Evolutionary conservation across 2,329 filamentous ascomycete species (phyloP).

Genomic region (Geoglossum cookeanum): DNA sequence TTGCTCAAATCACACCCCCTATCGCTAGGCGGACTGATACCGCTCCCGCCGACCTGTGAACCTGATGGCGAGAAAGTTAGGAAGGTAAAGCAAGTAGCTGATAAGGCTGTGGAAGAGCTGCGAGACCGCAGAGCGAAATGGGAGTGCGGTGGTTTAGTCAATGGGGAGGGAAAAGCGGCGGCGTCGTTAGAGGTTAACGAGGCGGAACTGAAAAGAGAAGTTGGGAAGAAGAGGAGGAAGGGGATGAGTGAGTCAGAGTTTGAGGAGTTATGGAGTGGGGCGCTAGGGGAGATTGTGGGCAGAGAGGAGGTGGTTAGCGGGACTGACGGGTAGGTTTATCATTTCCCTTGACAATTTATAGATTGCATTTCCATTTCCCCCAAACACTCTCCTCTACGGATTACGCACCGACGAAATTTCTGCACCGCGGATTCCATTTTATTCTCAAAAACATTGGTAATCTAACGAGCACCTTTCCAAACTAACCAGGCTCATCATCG

Average conservation of each 20-base stretch:
- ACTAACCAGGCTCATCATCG: conserved; percentile 76
- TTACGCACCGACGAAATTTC: conserved; percentile 10
- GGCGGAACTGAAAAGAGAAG: conserved; percentile 54
- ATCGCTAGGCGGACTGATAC: conserved; percentile 59
- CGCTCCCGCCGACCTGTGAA: conserved; percentile 79
- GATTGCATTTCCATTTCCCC: conserved; percentile 9
- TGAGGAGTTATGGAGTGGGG: conserved; percentile 65
- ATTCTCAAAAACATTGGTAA: not conserved
- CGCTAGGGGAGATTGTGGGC: conserved; percentile 49
- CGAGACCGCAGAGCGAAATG: conserved; percentile 71
- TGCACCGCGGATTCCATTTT: not conserved
- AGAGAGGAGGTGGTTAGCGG: conserved; percentile 40
- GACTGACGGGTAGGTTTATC: conserved; percentile 36
- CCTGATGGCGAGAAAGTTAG: conserved; percentile 84
- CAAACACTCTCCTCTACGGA: conserved; percentile 4
- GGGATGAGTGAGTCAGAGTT: conserved; percentile 77
- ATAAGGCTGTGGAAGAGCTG: conserved; percentile 72
- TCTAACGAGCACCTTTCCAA: conserved; percentile 11
- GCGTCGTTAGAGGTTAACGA: conserved; percentile 47
- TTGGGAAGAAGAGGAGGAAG: conserved; percentile 59
- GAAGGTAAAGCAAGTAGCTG: conserved; percentile 68
- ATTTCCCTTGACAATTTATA: conserved; percentile 13
- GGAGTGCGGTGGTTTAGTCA: conserved; percentile 61
- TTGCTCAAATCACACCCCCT: conserved; percentile 70
- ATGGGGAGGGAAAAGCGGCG: conserved; percentile 39